Base-by-base conservation (phyloP, 176 grass and related monocot species). In the Thinopyrum elongatum region DNA sequence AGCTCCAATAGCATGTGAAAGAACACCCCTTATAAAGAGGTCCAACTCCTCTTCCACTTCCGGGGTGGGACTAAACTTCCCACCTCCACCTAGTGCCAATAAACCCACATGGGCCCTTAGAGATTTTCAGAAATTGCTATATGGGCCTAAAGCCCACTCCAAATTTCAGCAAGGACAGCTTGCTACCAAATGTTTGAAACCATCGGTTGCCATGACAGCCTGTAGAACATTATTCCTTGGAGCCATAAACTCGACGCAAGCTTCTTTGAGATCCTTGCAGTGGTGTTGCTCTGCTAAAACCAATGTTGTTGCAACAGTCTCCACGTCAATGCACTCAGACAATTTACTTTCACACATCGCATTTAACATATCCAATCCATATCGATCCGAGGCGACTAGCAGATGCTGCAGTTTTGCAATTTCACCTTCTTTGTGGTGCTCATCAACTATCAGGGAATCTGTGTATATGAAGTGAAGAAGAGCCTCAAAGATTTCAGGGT, bases 401-500 rank as follows among this genome's bases (percentile, higher is more conserved):
- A 90, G 16, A 13, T 88, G 80, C 14, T 88, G 86, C 25, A 78
- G 5, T 36, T 30, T 25, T 6, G n/a, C 61, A 0, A 0, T 19
- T 4, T 3, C 0, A 6, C 34, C 26, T 30, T 39, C 25, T n/a
- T 36, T 41, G 65, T 1, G 3, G 1, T 35, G 11, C 5, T 77
- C 60, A 1, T 6, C 31, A 0, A 79, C 65, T 4, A 12, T 8
- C 41, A 89, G 0, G 0, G 75, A 53, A 16, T 89, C 82, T 0
- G 72, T 65, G 81, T 89, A 84, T 0, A 84, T 28, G 25, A 84
- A 86, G 69, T 71, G 71, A 7, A 90, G 83, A 2, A 86, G 64
- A 5, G 21, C 30, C 83, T 82, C 29, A 19, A 78, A 86, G 19
- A 86, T 38, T 4, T 12, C 3, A 0, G 77, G 47, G n/a, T 46